phyloP scores from a whole-genome alignment of 2,329 filamentous ascomycete species.

The Cytospora mali region DNA sequence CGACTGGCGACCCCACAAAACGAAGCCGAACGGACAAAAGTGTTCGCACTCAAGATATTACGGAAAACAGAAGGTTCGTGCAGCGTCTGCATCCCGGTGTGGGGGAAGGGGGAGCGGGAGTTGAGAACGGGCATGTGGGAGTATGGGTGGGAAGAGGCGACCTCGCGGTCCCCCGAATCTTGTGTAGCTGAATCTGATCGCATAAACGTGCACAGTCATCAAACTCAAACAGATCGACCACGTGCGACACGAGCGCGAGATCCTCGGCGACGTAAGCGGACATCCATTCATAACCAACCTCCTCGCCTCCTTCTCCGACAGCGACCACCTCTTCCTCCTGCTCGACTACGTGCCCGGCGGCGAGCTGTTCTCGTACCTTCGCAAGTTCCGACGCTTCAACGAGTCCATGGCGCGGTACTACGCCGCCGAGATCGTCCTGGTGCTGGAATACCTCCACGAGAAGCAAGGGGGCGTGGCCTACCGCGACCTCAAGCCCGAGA shows the following conservation, averaged over 20 bases:
- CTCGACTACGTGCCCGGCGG: conserved; percentile 83
- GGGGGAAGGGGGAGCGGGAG: too few species aligned
- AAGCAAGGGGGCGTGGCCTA: conserved; percentile 77
- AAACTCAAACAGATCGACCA: conserved; percentile 86
- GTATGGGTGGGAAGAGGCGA: too few species aligned
- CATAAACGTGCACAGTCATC: conserved; percentile 62
- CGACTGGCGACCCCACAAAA: conserved; percentile 56
- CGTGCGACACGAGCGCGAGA: conserved; percentile 79
- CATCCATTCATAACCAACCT: conserved; percentile 84
- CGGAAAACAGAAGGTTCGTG: conserved; percentile 60
- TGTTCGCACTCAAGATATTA: conserved; percentile 82
- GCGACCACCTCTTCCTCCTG: conserved; percentile 78
- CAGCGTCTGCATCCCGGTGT: not conserved
- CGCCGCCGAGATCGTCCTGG: conserved; percentile 79
- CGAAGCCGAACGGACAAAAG: conserved; percentile 59
- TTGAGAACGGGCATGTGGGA: too few species aligned
- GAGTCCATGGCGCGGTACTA: conserved; percentile 80
- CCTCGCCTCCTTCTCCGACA: conserved; percentile 77
- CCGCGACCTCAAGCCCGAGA: conserved; percentile 81
- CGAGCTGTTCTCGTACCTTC: conserved; percentile 82
- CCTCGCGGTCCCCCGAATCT: not conserved
- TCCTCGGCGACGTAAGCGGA: conserved; percentile 75
- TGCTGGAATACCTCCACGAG: conserved; percentile 80
- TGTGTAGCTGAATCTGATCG: conserved; percentile 15
- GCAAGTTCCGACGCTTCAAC: conserved; percentile 77